Percentiles rank a stretch among this genome's conserved stretches.
phyloP scores from a whole-genome alignment of 805 yeast species.

The Komagataella kurtzmanii region DNA sequence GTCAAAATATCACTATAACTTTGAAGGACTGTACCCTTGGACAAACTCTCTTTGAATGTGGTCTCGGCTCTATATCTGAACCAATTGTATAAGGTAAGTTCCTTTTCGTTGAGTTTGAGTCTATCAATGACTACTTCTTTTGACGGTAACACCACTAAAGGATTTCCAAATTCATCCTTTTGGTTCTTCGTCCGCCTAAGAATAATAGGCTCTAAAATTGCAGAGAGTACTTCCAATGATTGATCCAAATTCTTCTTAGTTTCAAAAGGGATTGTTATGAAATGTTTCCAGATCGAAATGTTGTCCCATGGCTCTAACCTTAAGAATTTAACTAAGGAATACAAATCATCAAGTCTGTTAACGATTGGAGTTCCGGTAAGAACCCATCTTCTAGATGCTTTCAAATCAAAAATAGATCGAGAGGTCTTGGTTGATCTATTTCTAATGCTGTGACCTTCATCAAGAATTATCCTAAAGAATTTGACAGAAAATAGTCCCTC shows the following conservation, averaged over 20 bases:
- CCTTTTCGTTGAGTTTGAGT: slow-evolving; percentile 53
- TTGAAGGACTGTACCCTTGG: slow-evolving; percentile 53
- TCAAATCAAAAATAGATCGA: slow-evolving; percentile 57
- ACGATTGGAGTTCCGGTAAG: slow-evolving; percentile 91
- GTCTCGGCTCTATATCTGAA: slow-evolving; percentile 53
- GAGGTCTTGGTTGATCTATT: slow-evolving; percentile 72
- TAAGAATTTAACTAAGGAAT: slow-evolving; percentile 60
- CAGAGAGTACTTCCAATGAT: slow-evolving; percentile 75
- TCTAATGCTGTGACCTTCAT: slow-evolving; percentile 85
- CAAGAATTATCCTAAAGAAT: slow-evolving; percentile 67
- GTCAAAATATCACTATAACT: slow-evolving; percentile 71
- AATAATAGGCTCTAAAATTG: slow-evolving; percentile 72
- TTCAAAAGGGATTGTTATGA: slow-evolving; percentile 75
- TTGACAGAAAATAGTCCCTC: slow-evolving; percentile 58
- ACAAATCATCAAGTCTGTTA: slow-evolving; percentile 77
- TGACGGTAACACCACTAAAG: slow-evolving; percentile 63
- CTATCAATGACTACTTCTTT: slow-evolving; percentile 62
- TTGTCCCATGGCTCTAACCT: slow-evolving; percentile 85
- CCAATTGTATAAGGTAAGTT: slow-evolving; percentile 52
- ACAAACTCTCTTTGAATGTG: slow-evolving; percentile 45
- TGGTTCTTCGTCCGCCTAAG: slow-evolving; percentile 78
- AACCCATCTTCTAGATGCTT: slow-evolving; percentile 63
- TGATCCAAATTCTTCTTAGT: slow-evolving; percentile 45
- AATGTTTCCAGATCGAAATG: slow-evolving; percentile 76
- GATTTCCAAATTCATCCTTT: slow-evolving; percentile 60